These are phyloP conservation scores for Pestalotiopsis sp. DNA, from an alignment of 2,329 filamentous ascomycete genomes.

Conservation along the genomic window DNA sequence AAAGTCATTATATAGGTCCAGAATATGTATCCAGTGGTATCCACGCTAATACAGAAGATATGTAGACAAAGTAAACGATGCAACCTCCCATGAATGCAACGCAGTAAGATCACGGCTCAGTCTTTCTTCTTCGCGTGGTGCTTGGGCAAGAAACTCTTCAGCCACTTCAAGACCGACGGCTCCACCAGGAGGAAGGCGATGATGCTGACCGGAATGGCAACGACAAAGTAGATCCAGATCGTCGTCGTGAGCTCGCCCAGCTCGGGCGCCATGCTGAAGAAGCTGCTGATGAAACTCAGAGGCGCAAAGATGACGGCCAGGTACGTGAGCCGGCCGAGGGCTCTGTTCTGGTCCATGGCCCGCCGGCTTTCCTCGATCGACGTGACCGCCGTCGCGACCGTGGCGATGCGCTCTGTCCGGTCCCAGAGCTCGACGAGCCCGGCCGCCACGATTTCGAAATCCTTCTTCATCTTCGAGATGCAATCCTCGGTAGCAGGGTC, in stretches of 20 bases:
- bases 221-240: constrained; percentile 25
- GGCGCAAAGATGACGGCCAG: constrained; percentile 27
- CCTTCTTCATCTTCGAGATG: constrained; percentile 16
- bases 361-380: constrained; percentile 25
- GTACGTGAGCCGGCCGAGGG: constrained; percentile 23
- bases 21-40: not conserved
- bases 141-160: not conserved
- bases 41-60: not conserved
- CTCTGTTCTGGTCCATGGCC: constrained; percentile 23
- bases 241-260: constrained; percentile 18
- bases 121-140: not conserved
- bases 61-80: not conserved
- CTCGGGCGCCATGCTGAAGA: constrained; percentile 26
- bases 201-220: constrained; percentile 23
- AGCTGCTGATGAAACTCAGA: constrained; percentile 25
- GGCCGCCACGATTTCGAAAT: constrained; percentile 18
- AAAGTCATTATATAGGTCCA: not conserved
- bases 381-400: constrained; percentile 24
- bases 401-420: constrained; percentile 24
- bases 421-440: constrained; percentile 21
- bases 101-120: not conserved
- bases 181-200: constrained; percentile 18
- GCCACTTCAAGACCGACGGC: not conserved
- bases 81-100: not conserved
- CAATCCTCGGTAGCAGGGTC: constrained; percentile 6